Conservation (phyloP, 2,329 filamentous ascomycete species). For the Aspergillus luchuensis region DNA sequence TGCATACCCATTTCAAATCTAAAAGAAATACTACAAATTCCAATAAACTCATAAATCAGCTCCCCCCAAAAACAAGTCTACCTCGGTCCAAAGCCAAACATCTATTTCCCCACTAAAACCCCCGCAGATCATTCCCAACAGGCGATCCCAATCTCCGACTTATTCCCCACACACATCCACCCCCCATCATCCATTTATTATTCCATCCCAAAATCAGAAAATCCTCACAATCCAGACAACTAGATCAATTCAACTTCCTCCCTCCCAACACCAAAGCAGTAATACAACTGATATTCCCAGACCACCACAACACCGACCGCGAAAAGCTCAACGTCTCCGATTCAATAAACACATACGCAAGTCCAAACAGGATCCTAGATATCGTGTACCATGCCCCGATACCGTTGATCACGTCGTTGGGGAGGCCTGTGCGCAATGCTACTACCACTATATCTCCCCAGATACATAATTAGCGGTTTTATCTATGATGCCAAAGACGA, state of each 20-base stretch:
- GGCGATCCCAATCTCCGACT: background rate
- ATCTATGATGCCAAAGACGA: background rate
- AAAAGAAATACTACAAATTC: rapidly evolving
- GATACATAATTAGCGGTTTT: background rate
- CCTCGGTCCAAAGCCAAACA: no score
- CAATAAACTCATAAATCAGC: background rate
- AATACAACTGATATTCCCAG: constrained; percentile 42
- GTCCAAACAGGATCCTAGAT: constrained; percentile 36
- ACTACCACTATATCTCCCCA: constrained; percentile 30
- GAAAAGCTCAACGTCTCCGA: constrained; percentile 32
- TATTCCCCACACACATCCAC: background rate
- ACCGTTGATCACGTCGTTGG: constrained; percentile 38
- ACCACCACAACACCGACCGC: constrained; percentile 44
- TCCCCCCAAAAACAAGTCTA: no score
- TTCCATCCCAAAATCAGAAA: background rate
- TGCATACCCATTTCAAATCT: background rate
- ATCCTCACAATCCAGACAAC: no score
- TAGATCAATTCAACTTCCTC: constrained; percentile 25
- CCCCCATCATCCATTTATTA: background rate
- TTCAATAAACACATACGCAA: constrained; percentile 39
- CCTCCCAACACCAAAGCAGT: constrained; percentile 40
- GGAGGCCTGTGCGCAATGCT: constrained; percentile 39
- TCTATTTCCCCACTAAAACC: background rate
- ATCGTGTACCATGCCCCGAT: constrained; percentile 41
- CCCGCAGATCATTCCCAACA: background rate